Conservation (phyloP, 1,139 yeast genomes). For the Saccharomyces pastorianus region DNA sequence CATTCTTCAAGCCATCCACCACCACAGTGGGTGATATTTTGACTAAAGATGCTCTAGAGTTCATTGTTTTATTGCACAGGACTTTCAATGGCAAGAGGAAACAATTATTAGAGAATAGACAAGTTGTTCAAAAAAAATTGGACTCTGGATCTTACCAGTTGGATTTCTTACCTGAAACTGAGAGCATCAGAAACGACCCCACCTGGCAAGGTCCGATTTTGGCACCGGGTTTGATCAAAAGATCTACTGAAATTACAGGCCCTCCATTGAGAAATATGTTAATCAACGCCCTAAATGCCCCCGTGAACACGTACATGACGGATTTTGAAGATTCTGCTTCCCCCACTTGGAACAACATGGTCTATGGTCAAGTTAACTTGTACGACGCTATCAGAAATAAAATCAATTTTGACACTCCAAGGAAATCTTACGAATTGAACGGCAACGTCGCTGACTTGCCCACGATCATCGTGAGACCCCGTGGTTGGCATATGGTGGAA, state of each 20-base stretch:
- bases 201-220: conserved; percentile 64
- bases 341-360: conserved; percentile 89
- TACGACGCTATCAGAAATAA: conserved; percentile 77
- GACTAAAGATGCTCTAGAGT: conserved; percentile 55
- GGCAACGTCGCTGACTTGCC: conserved; percentile 48
- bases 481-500: conserved; percentile 82
- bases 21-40: conserved; percentile 40
- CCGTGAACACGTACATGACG: conserved; percentile 87
- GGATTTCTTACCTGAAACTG: conserved; percentile 60
- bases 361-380: conserved; percentile 84
- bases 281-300: conserved; percentile 82
- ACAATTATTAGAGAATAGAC: conserved; percentile 53
- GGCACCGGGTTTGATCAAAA: conserved; percentile 59
- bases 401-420: conserved; percentile 46
- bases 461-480: conserved; percentile 73
- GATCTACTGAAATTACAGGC: conserved; percentile 83
- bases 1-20: conserved; percentile 51
- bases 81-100: conserved; percentile 56
- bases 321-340: conserved; percentile 93
- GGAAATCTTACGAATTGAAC: conserved; percentile 43
- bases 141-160: conserved; percentile 50
- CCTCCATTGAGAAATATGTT: conserved; percentile 90
- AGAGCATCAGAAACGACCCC: conserved; percentile 57
- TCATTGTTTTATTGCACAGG: conserved; percentile 65
- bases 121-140: conserved; percentile 47